A percentile compares a stretch with the other conserved stretches of the same genome.
phyloP scores from a whole-genome alignment of 495 filamentous ascomycete species.

The Penicillium atrosanguineum region DNA sequence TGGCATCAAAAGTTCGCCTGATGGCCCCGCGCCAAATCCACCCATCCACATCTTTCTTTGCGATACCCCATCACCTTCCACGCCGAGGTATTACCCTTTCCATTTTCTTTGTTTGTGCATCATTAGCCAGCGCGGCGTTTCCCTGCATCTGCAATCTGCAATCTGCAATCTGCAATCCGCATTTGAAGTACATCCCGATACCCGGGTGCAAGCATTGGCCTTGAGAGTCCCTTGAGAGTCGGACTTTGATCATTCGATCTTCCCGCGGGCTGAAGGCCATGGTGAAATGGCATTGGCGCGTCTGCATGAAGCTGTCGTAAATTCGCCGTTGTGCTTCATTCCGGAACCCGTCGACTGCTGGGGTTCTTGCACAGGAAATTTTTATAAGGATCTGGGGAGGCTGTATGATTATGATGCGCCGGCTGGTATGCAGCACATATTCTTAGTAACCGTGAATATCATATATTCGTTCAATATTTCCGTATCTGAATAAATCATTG shows the following conservation, averaged over 20 bases:
- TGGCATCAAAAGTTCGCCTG: conserved; percentile 14
- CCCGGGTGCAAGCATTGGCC: background rate
- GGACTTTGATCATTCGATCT: conserved; percentile 3
- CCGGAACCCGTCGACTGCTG: background rate
- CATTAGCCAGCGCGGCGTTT: conserved; percentile 21
- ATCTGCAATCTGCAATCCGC: background rate
- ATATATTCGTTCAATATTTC: background rate
- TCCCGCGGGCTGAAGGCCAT: conserved; percentile 2
- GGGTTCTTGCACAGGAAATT: background rate
- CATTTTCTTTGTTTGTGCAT: conserved; percentile 8
- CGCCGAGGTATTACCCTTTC: conserved; percentile 7
- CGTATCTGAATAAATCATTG: too few species aligned
- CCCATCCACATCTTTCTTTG: conserved; percentile 9
- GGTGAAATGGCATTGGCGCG: conserved; percentile 12
- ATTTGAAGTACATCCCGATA: conserved; percentile 1
- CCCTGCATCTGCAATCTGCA: conserved; percentile 10
- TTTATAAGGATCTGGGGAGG: conserved; percentile 3
- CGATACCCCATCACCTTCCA: conserved; percentile 5
- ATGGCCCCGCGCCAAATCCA: conserved; percentile 5
- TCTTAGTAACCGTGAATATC: conserved; percentile 17
- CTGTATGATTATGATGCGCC: conserved; percentile 19
- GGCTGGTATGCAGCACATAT: conserved; percentile 20
- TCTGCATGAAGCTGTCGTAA: conserved; percentile 21
- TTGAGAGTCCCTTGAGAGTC: background rate
- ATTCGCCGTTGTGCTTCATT: conserved; percentile 14